Evolutionary conservation across 257 asterid genomes (phyloP).

Genomic region (Solanum piurae): DNA sequence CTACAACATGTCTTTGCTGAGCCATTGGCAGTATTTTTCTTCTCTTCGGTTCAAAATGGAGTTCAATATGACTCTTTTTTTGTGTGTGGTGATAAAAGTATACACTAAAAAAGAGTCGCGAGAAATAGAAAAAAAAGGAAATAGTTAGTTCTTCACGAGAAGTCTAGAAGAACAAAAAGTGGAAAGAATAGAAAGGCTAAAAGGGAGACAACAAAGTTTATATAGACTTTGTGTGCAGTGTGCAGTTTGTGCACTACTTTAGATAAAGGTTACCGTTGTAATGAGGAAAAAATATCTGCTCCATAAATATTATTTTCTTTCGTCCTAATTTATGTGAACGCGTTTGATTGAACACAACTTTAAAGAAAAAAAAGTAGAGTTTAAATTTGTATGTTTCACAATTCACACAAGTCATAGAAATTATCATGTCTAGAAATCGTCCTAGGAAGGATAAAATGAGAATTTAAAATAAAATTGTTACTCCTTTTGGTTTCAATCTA

Average conservation of each 20-base stretch:
- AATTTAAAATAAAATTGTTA: background rate
- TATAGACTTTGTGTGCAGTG: background rate
- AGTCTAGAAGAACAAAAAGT: background rate
- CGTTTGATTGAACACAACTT: background rate
- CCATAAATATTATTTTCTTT: background rate
- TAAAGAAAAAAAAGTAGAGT: too few relatives aligned
- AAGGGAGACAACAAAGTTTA: background rate
- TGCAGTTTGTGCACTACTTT: background rate
- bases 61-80: background rate
- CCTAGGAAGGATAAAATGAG: background rate
- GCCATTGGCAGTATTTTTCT: background rate
- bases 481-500: accelerated
- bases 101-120: background rate
- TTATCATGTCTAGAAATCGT: background rate
- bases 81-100: background rate
- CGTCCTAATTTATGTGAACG: accelerated
- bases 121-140: background rate
- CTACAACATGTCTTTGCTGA: background rate
- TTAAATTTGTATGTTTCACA: background rate
- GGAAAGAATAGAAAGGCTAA: background rate
- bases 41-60: background rate
- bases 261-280: background rate
- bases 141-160: background rate
- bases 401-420: background rate
- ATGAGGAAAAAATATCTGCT: background rate